Evolutionary conservation across 495 filamentous ascomycete genomes (phyloP), one percentile per base, ranked within the genome.

Genomic region (Penicillium flavigenum): DNA sequence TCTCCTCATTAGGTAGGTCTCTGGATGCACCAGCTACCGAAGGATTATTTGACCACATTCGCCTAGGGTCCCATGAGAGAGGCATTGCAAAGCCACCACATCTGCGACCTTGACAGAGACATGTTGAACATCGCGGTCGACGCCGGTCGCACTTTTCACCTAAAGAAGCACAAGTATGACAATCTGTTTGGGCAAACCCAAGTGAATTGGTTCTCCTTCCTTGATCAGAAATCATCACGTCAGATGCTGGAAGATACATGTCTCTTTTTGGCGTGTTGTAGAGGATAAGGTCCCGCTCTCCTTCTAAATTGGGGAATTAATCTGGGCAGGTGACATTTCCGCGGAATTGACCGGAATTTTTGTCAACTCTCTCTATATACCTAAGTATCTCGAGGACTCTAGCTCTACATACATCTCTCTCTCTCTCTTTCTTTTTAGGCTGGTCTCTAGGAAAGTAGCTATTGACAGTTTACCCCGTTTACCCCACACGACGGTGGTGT

Each of bases 191-290:
- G 26, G 61, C 61, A 42, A 64, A 64, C 9, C 58, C 58, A 16
- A 64, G 50, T 4, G 61, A 64, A 52, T 47, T 64, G 22, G 61
- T 57, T 58, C 58, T 57, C 58, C 58, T 64, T 43, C 62, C 62
- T 44, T 45, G 44, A 47, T 29, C 44, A 47, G 44, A 47, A 47
- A 47, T n/a, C 44, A 47, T 47, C 44, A 47, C 44, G 44, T 47
- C 44, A 47, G 24, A 47, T 27, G 24, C 6, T 47, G 44, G 6
- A 29, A n/a, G 44, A 47, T 24, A 24, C 24, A 24, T 5, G 24
- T 46, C 29, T n/a, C 12, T 5, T 47, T 29, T 27, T 29, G 44
- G 16, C 7, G 14, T 45, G 24, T 47, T 27, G 44, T 47, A 14
- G 5, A 9, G 24, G 24, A 29, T 0, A 26, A 47, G n/a, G 44